These are phyloP conservation scores for Metarhizium guizhouense DNA, from an alignment of 2,329 filamentous ascomycete species.

Conservation along the genomic window DNA sequence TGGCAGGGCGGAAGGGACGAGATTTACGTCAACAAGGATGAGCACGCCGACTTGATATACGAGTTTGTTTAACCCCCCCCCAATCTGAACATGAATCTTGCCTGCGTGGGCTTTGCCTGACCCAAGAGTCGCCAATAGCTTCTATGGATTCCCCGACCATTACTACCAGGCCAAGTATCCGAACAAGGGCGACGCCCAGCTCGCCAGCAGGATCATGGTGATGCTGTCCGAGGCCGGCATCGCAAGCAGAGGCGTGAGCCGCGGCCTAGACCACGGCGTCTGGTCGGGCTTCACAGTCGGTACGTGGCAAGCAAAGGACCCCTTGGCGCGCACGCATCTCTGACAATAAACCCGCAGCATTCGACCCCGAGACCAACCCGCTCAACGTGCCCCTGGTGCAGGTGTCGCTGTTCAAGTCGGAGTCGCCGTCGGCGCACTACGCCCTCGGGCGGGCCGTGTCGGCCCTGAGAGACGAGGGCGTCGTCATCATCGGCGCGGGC, in stretches of 20 bases:
- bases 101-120: too few relatives aligned
- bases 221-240: constrained; percentile 49
- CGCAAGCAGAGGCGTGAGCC: constrained; percentile 45
- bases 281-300: too few relatives aligned
- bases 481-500: constrained; percentile 61
- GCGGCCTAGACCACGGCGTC: constrained; percentile 62
- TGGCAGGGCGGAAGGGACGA: constrained; percentile 54
- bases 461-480: constrained; percentile 55
- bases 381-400: constrained; percentile 62
- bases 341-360: constrained; percentile 29
- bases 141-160: constrained; percentile 62
- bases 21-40: constrained; percentile 56
- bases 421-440: constrained; percentile 58
- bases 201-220: constrained; percentile 50
- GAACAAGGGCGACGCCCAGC: constrained; percentile 48
- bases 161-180: constrained; percentile 62
- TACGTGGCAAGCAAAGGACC: too few relatives aligned
- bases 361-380: constrained; percentile 52
- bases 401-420: constrained; percentile 57
- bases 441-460: constrained; percentile 57
- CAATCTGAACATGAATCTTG: too few relatives aligned
- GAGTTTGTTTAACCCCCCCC: constrained; percentile 26
- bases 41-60: too few relatives aligned
- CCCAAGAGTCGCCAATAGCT: constrained; percentile 28
- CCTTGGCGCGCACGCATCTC: too few relatives aligned